Base-by-base conservation (phyloP, 208 protist species). In the Crithidia mellificae region DNA sequence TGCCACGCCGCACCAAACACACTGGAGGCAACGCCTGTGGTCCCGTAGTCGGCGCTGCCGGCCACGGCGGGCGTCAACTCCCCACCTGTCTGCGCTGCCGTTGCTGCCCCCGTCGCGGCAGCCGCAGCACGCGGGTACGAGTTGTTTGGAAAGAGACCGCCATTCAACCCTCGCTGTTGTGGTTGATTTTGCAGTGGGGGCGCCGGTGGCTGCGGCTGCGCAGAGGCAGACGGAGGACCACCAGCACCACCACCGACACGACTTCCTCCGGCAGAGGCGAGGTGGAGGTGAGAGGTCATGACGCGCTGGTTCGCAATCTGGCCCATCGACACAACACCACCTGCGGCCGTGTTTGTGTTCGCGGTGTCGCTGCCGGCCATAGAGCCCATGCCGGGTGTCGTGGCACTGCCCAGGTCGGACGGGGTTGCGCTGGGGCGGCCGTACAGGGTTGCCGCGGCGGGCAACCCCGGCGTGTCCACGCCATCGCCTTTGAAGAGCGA, bases 401-500 rank as follows among this genome's bases (percentile, higher is more conserved):
- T n/a, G 8, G 46, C 32, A 7, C 47, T 55, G 32, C 59, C 34
- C 9, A 44, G 29, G 11, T 65, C 59, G 2, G 59, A 44, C 14
- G 59, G 59, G 1, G 46, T 46, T 6, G 11, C 22, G 8, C 12
- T 43, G 0, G 46, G 59, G 6, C 30, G 22, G 22, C 59, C 46
- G 47, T 65, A 55, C 11, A 65, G 59, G 20, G 59, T 22, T 8
- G 22, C 34, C 20, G 34, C 25, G 30, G 57, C 57, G 14, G 55
- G 55, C 4, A 47, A 8, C 1, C 15, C 22, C 20, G 30, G 49
- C 5, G 30, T 39, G 8, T 17, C 7, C 46, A 19, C 20, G n/a
- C 25, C 47, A 9, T 55, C 57, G 32, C 43, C 47, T 6, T 53
- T 41, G 47, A 65, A 65, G 32, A 65, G 59, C 9, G 46, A 55